Conservation (phyloP, 2,329 filamentous ascomycete genomes). For the Paraphoma sp. region DNA sequence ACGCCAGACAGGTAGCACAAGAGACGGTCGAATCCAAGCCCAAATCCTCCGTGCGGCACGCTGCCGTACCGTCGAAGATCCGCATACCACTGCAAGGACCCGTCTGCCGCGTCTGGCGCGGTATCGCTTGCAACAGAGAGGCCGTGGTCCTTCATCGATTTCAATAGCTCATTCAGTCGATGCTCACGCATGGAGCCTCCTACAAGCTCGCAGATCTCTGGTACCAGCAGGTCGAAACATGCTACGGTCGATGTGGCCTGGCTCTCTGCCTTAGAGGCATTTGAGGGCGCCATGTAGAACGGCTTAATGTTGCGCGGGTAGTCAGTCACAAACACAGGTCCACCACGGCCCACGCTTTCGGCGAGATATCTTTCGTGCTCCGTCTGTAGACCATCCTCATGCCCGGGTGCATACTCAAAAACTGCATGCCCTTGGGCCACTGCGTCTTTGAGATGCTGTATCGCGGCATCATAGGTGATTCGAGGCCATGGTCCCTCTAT, state of each 20-base stretch:
- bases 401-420: constrained; percentile 74
- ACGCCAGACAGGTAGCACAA: constrained; percentile 84
- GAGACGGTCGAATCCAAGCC: constrained; percentile 86
- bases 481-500: constrained; percentile 78
- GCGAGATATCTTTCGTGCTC: constrained; percentile 94
- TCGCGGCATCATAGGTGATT: constrained; percentile 82
- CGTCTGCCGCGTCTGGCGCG: constrained; percentile 25
- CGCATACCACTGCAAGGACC: constrained; percentile 78
- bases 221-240: constrained; percentile 89
- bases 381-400: constrained; percentile 79
- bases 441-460: constrained; percentile 70
- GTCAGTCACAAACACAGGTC: constrained; percentile 88
- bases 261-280: constrained; percentile 12
- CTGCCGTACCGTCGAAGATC: constrained; percentile 91
- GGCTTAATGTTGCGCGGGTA: constrained; percentile 91
- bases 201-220: constrained; percentile 83
- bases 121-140: constrained; percentile 53
- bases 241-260: constrained; percentile 67
- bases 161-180: constrained; percentile 69
- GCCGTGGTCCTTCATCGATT: constrained; percentile 74
- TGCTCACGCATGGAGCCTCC: constrained; percentile 92
- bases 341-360: constrained; percentile 65
- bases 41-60: constrained; percentile 89
- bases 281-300: constrained; percentile 78
- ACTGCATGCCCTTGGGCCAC: constrained; percentile 54